Conservation (phyloP, 2,329 filamentous ascomycete species). For the Xylaria sp. region DNA sequence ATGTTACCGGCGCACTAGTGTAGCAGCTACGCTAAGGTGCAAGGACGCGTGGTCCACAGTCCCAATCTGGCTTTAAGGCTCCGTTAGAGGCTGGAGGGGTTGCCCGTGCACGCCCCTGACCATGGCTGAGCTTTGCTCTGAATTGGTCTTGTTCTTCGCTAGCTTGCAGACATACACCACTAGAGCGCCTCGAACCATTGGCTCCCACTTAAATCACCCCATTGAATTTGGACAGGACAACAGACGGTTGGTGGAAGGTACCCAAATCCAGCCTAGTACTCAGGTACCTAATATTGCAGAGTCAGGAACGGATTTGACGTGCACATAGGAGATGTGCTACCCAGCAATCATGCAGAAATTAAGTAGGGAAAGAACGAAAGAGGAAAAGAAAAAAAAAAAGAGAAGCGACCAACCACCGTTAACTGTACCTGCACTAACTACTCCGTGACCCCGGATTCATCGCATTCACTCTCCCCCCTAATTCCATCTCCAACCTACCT, state of each 20-base stretch:
- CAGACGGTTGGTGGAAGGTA: constrained; percentile 8
- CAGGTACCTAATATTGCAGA: neutral
- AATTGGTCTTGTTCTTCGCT: constrained; percentile 15
- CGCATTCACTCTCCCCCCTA: constrained; percentile 29
- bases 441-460: constrained; percentile 31
- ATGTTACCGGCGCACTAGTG: neutral
- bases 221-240: constrained; percentile 32
- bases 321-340: constrained; percentile 10
- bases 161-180: constrained; percentile 10
- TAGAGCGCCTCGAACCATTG: constrained; percentile 25
- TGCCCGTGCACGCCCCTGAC: constrained; percentile 20
- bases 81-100: constrained; percentile 12
- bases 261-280: constrained; percentile 24
- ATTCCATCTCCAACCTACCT: constrained; percentile 25
- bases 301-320: constrained; percentile 27
- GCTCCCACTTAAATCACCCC: constrained; percentile 33
- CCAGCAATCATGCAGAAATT: neutral
- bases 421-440: constrained; percentile 4
- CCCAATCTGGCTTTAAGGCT: constrained; percentile 25
- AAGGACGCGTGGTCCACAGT: neutral
- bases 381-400: constrained; percentile 20
- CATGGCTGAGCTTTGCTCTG: constrained; percentile 20
- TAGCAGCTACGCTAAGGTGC: neutral
- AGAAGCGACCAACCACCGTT: constrained; percentile 16
- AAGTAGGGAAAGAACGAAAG: neutral